These are phyloP conservation scores for Emiliania huxleyi DNA, from an alignment of 78 protist genomes.

Conservation along the genomic window DNA sequence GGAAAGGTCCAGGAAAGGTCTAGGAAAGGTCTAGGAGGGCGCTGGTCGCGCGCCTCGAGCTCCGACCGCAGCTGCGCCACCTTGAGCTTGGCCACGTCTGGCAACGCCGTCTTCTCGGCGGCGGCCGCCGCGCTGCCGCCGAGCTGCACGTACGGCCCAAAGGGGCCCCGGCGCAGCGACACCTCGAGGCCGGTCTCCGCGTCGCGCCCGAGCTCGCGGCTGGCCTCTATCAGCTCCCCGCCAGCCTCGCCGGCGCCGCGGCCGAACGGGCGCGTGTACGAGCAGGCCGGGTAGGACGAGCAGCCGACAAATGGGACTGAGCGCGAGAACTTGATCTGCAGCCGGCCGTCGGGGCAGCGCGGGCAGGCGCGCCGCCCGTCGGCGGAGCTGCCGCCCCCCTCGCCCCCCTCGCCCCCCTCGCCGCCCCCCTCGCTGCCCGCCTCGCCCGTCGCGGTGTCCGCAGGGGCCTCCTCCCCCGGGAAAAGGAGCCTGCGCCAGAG, in stretches of 20 bases:
- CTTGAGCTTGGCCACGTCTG: neutral
- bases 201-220: neutral
- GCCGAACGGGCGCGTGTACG: neutral
- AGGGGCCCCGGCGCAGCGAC: neutral
- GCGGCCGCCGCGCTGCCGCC: neutral
- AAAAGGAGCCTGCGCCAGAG: no score
- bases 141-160: neutral
- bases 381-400: no score
- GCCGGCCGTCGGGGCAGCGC: neutral
- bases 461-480: no score
- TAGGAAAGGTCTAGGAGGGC: no score
- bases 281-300: neutral
- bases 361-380: neutral
- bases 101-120: neutral
- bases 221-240: neutral
- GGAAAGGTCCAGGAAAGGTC: no score
- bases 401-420: no score
- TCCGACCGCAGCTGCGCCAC: neutral
- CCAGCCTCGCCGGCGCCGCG: neutral
- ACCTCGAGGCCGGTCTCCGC: neutral
- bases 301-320: neutral
- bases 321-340: neutral
- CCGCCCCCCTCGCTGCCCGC: no score
- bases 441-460: neutral
- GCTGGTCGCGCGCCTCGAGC: neutral